Base-by-base conservation (phyloP, 1,284 basidiomycete genomes). In the Rhodotorula mucilaginosa region DNA sequence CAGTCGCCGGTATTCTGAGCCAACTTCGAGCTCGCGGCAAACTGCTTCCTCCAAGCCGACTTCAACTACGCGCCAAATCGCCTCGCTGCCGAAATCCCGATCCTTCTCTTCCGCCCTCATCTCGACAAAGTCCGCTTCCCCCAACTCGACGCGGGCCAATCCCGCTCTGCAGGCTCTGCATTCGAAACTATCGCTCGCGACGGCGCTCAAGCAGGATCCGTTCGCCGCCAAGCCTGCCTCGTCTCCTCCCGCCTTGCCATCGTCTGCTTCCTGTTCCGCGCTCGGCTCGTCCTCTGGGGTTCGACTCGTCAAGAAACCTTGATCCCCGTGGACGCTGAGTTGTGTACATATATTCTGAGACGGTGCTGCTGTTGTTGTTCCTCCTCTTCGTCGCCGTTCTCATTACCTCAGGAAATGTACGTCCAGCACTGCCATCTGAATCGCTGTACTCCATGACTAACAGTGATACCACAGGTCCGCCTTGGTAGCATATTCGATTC, bases 141-240 rank as follows among this genome's bases (percentile, higher is more conserved):
- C 26, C 26, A 26, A 26, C 47, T 31, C 63, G 51, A 54, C 61
- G 26, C n/a, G 49, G 57, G 15, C 52, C 16, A 44, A 58, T 39
- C 60, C 66, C 15, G 66, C 67, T 2, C 59, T 61, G 60, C 60
- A 65, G 26, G 67, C 70, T 10, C 49, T 72, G 0, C 67, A 72
- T 29, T 58, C 64, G 26, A 68, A 66, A 18, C 64, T 72, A 23
- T 46, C 64, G 18, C 67, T 72, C 49, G 70, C 70, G 5, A 46
- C 70, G 2, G 60, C 61, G 16, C 44, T 72, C 49, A 72, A 72
- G 52, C 58, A 52, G 57, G 67, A 72, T 39, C 70, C 70, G 2
- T 72, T 72, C 60, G 52, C 16, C 10, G 23, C 31, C 61, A 31
- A 29, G 26, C 29, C 26, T 13, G 26, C 18, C 26, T 26, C n/a